These are phyloP conservation scores for Acanthamoeba triangularis DNA, from an alignment of 208 protist genomes.

Conservation along the genomic window DNA sequence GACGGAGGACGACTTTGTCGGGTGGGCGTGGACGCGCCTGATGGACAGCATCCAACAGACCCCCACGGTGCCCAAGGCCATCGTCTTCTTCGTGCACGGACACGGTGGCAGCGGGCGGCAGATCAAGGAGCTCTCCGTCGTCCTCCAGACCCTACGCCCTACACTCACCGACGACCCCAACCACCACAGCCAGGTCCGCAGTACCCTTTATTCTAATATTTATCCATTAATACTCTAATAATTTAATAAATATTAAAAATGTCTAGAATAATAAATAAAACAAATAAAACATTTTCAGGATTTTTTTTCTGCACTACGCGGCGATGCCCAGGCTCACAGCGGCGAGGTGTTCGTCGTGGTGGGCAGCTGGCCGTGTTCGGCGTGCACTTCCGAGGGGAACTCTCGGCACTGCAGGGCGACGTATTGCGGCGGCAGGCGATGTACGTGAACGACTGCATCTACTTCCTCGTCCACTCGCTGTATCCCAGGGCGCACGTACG, in stretches of 20 bases:
- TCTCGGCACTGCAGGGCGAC: conserved; percentile 58
- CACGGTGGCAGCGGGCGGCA: conserved; percentile 11
- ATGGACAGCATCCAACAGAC: background rate
- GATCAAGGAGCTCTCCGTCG: background rate
- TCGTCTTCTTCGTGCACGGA: conserved; percentile 48
- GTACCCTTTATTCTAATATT: no score
- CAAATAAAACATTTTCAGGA: background rate
- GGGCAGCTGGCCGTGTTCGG: conserved; percentile 48
- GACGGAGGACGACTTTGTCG: background rate
- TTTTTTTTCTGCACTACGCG: background rate
- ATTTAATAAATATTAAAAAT: no score
- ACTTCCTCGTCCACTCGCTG: background rate
- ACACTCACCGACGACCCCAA: background rate
- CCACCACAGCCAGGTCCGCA: background rate
- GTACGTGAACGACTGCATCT: conserved; percentile 55
- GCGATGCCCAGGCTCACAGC: background rate
- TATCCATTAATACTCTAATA: no score
- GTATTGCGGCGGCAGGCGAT: background rate
- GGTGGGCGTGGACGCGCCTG: background rate
- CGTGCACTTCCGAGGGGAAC: conserved; percentile 38
- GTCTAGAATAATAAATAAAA: background rate
- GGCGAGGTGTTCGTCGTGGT: background rate
- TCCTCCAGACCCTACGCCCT: background rate
- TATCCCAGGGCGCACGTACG: background rate
- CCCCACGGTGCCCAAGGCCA: background rate